Base-by-base conservation (phyloP, 2,329 filamentous ascomycete genomes). In the Sphaceloma murrayae region DNA sequence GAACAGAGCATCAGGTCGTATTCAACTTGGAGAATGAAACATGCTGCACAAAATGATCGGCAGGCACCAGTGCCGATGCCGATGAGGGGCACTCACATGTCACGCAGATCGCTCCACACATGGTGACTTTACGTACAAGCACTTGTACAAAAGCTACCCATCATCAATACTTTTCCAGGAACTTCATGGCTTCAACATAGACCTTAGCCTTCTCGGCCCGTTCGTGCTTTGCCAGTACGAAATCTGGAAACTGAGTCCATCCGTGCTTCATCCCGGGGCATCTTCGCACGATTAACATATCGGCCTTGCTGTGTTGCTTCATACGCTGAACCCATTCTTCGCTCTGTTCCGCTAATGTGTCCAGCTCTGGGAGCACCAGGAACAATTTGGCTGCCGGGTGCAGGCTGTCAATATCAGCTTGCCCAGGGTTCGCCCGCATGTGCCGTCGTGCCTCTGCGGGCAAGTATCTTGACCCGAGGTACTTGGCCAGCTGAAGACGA, bases 221-320 rank as follows among this genome's bases (percentile, higher is more conserved):
- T 52, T 66, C 63, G 36, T 62, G 59, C 47, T 63, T 59, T 10
- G 55, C 56, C 10, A 67, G 53, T 48, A 57, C 57, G 5, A 53
- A 53, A 44, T 62, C 60, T 1, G 65, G 65, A 34, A 67, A 65
- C 51, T 65, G 62, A 33, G 65, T 67, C 64, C 64, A 67, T 4
- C 64, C 64, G 47, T 67, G 64, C 48, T 51, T 56, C 49, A 57
- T 49, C 11, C 31, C 65, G 55, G 22, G 55, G 53, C 47, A 61
- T 57, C 51, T 51, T 48, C 34, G 50, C 36, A 47, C 56, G 13
- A 32, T n/a, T 9, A 46, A 16, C 2, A 48, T 43, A n/a, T 55
- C 53, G 1, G 47, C 30, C 5, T 50, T 44, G 8, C 51, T 50
- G 33, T 52, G 46, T 53, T 33, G 57, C 54, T 56, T 31, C 54